Evolutionary conservation across 305 asterid species (phyloP), one percentile per base, ranked within the genome.

Genomic region (Stenogyne calaminthoides): DNA sequence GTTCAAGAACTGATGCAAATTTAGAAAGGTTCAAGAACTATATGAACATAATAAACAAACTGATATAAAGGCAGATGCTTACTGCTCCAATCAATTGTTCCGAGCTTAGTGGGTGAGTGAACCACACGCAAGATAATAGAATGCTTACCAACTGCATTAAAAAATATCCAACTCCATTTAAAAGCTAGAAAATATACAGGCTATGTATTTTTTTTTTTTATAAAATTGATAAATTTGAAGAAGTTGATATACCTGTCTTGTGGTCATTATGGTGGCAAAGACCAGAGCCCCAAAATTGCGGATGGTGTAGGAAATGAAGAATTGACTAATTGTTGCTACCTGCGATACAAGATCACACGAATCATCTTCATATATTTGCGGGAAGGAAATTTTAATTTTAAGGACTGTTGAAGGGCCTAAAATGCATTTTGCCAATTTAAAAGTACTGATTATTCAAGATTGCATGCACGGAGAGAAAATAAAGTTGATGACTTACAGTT

Each of bases 301-400:
- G 84, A 95, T 95, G 69, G 97, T 95, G 79, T 95, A 95, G 55
- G 93, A 95, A 63, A 95, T 95, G 77, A 95, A 95, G 86, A 95
- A 92, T 67, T 92, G 99, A 76, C 99, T 91, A 74, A 85, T 82
- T 46, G 99, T 92, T 47, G 99, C 98, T 11, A 95, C 98, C 99
- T 95, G 93, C 63, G 82, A 80, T 32, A 54, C 15, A 77, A 71
- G 40, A 76, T 56, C 42, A 67, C 27, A 18, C 3, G 32, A 15
- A 65, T 75, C 36, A 40, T 47, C 29, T 69, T 77, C 42, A 12
- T 49, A 65, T 40, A 59, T 49, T 72, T 12, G 20, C 66, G 67
- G 3, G 16, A 65, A 54, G 25, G 59, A 54, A 18, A 19, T 18
- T 16, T 54, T 54, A 14, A 54, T 54, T 54, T 19, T 19, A 54